Conservation (phyloP, 768 basidiomycete species). For the Xerocomellus dryophilus region DNA sequence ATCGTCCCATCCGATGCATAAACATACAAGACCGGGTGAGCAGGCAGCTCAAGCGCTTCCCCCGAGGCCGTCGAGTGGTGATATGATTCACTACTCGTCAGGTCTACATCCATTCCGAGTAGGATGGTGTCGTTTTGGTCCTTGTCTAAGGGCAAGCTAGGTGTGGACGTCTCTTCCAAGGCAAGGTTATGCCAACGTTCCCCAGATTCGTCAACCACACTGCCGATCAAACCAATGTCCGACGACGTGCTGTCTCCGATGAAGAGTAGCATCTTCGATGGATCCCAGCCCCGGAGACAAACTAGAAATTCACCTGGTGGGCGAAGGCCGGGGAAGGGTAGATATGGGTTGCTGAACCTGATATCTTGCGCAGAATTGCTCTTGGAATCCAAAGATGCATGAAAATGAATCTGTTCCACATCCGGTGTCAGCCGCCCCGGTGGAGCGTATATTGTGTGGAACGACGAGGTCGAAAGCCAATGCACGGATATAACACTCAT, state of each 20-base stretch:
- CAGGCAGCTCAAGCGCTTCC: conserved; percentile 41
- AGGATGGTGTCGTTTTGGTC: conserved; percentile 69
- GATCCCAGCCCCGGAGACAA: conserved; percentile 43
- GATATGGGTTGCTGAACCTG: conserved; percentile 38
- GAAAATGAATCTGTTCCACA: conserved; percentile 40
- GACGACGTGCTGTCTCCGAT: conserved; percentile 50
- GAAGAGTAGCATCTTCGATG: conserved; percentile 41
- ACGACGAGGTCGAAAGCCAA: conserved; percentile 71
- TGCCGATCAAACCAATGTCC: conserved; percentile 47
- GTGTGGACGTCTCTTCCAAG: conserved; percentile 48
- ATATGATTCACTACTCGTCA: conserved; percentile 49
- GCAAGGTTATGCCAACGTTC: conserved; percentile 45
- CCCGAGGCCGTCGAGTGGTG: conserved; percentile 39
- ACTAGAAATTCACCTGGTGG: conserved; percentile 44
- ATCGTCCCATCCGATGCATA: conserved; percentile 79
- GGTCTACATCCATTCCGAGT: conserved; percentile 60
- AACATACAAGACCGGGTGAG: conserved; percentile 65
- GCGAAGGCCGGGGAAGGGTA: conserved; percentile 44
- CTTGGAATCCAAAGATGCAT: conserved; percentile 43
- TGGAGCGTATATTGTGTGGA: conserved; percentile 61
- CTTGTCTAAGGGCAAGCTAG: conserved; percentile 65
- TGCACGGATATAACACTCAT: conserved; percentile 49
- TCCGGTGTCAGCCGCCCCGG: conserved; percentile 38
- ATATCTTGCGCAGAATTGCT: conserved; percentile 36
- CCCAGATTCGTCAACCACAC: conserved; percentile 23